Evolutionary conservation across 371 early-diverging fungal genomes (phyloP).

Genomic region (Massospora cicadina): DNA sequence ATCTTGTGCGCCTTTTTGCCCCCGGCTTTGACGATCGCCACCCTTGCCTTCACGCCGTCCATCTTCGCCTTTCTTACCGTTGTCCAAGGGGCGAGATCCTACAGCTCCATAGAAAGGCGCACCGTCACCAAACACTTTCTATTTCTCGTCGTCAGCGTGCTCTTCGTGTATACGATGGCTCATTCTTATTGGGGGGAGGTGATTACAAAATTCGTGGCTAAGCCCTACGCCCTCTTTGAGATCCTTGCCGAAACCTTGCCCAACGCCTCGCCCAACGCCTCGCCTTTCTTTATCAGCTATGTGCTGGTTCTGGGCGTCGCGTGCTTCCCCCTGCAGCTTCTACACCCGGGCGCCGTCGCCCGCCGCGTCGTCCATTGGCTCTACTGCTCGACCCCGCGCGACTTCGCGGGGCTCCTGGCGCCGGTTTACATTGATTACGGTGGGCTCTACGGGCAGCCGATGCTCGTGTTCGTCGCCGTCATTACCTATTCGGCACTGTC

Average conservation of each 20-base stretch:
- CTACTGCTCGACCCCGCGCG: constrained; percentile 47
- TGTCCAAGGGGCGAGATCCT: constrained; percentile 32
- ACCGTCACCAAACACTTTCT: constrained; percentile 64
- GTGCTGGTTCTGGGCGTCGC: constrained; percentile 48
- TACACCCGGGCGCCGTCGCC: constrained; percentile 23
- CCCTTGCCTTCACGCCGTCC: constrained; percentile 41
- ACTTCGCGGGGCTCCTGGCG: constrained; percentile 28
- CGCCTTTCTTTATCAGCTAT: constrained; percentile 62
- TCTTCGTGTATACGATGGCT: constrained; percentile 65
- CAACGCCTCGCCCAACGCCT: constrained; percentile 36
- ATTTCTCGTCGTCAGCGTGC: constrained; percentile 69
- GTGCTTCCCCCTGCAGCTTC: constrained; percentile 23
- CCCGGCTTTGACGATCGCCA: constrained; percentile 23
- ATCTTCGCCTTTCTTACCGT: constrained; percentile 36
- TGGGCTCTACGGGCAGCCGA: constrained; percentile 45
- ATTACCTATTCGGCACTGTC: constrained; percentile 69
- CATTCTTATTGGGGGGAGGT: constrained; percentile 62
- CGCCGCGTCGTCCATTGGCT: constrained; percentile 15
- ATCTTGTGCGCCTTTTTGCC: constrained; percentile 25
- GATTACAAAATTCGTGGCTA: constrained; percentile 39
- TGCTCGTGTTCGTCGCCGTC: constrained; percentile 66
- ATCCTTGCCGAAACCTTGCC: constrained; percentile 55
- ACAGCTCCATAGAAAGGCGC: constrained; percentile 38
- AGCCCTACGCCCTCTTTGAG: constrained; percentile 28
- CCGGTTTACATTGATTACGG: constrained; percentile 44